Conservation (phyloP, 2,329 filamentous ascomycete genomes). For the Pseudocercospora musae region DNA sequence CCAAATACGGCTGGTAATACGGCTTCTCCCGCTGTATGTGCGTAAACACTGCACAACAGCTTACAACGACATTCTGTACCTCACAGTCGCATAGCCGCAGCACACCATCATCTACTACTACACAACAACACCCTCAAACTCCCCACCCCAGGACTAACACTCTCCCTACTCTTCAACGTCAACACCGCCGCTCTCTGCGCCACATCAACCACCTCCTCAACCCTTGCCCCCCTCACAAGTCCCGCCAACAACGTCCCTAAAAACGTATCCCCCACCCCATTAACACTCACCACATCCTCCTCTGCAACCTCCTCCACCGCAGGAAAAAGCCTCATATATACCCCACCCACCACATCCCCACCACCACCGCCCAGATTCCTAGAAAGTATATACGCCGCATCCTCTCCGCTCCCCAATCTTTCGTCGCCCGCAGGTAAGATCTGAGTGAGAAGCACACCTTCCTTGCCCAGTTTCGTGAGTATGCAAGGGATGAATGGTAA, state of each 20-base stretch:
- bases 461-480: conserved; percentile 74
- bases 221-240: conserved; percentile 55
- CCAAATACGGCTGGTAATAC: no score
- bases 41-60: no score
- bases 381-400: conserved; percentile 68
- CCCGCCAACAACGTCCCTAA: conserved; percentile 80
- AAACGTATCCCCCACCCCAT: conserved; percentile 92
- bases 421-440: conserved; percentile 66
- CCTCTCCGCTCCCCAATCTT: conserved; percentile 60
- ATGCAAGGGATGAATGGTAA: conserved; percentile 85
- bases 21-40: no score
- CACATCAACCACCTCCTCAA: conserved; percentile 66
- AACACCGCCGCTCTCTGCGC: conserved; percentile 78
- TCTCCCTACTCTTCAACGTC: conserved; percentile 71
- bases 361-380: conserved; percentile 51
- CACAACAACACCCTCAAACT: conserved; percentile 38
- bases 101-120: no score
- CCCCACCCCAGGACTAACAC: conserved; percentile 62
- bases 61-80: no score
- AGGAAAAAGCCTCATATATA: conserved; percentile 75
- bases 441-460: conserved; percentile 72
- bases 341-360: conserved; percentile 61
- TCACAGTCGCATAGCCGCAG: no score
- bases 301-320: conserved; percentile 59
- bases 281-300: conserved; percentile 77